Conservation (phyloP, 2,329 filamentous ascomycete genomes). For the Penicillium sp. region DNA sequence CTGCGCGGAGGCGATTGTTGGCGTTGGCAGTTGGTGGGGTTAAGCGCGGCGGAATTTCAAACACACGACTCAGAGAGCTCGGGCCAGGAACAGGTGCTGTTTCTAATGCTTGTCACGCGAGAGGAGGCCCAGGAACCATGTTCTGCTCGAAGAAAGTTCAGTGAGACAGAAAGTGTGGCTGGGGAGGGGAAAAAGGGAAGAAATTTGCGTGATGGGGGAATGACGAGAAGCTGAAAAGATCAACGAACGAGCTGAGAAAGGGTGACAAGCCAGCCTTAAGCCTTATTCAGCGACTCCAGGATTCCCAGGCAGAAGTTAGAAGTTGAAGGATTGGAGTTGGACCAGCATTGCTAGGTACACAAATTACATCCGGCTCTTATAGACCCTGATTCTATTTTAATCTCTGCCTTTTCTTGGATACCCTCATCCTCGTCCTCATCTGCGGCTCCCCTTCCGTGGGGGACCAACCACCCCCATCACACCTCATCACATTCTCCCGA, state of each 20-base stretch:
- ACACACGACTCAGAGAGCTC: conserved; percentile 21
- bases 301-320: conserved; percentile 1
- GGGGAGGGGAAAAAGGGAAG: neutral
- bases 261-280: conserved; percentile 3
- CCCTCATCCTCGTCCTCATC: neutral
- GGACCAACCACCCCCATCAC: neutral
- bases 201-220: conserved; percentile 7
- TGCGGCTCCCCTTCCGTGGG: neutral
- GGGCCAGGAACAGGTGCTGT: conserved; percentile 4
- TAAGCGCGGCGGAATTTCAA: conserved; percentile 26
- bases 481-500: neutral
- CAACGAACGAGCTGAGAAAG: conserved; percentile 10
- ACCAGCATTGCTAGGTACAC: neutral
- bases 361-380: neutral
- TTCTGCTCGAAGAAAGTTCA: neutral
- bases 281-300: conserved; percentile 6
- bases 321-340: neutral
- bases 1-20: conserved; percentile 15
- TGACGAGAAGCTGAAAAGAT: conserved; percentile 9
- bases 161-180: neutral
- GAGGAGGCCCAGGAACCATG: conserved; percentile 1
- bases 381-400: neutral
- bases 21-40: conserved; percentile 28
- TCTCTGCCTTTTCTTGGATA: neutral
- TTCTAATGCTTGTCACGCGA: conserved; percentile 8